Conservation (phyloP, 805 yeast species). For the Candida silvicultrix region DNA sequence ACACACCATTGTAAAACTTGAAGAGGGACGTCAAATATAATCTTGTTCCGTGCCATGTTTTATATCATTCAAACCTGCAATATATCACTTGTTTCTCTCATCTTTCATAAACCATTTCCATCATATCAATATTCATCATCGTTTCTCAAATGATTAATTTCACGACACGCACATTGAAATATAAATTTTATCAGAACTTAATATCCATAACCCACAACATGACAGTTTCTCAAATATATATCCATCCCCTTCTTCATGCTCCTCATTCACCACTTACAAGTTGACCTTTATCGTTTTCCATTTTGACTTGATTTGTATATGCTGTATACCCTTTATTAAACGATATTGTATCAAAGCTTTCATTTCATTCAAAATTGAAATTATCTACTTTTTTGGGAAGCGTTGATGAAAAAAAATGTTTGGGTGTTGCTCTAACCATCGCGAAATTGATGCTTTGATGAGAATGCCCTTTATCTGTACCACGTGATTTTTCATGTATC, state of each 20-base stretch:
- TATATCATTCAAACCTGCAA: too few species aligned
- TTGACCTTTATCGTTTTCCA: constrained; percentile 99
- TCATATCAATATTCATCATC: too few species aligned
- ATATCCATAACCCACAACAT: too few species aligned
- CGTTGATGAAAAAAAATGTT: constrained; percentile 13
- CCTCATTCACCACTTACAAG: constrained; percentile 62
- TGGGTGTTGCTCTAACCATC: constrained; percentile 1
- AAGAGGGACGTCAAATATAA: too few species aligned
- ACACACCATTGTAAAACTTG: not conserved
- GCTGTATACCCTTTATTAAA: not conserved
- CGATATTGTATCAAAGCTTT: not conserved
- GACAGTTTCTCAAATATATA: too few species aligned
- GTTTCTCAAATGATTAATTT: too few species aligned
- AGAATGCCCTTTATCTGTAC: not conserved
- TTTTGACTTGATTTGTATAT: constrained; percentile 42
- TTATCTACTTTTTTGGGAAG: not conserved
- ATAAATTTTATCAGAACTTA: too few species aligned
- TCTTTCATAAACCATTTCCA: too few species aligned
- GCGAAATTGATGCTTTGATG: constrained; percentile 2
- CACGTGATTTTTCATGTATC: not conserved
- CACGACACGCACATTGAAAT: too few species aligned
- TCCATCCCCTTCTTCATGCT: not conserved
- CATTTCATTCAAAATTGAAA: not conserved
- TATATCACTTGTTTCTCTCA: too few species aligned
- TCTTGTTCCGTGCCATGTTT: too few species aligned